phyloP scores from a whole-genome alignment of 371 early-diverging fungal species.

The Mucor plumbeus region DNA sequence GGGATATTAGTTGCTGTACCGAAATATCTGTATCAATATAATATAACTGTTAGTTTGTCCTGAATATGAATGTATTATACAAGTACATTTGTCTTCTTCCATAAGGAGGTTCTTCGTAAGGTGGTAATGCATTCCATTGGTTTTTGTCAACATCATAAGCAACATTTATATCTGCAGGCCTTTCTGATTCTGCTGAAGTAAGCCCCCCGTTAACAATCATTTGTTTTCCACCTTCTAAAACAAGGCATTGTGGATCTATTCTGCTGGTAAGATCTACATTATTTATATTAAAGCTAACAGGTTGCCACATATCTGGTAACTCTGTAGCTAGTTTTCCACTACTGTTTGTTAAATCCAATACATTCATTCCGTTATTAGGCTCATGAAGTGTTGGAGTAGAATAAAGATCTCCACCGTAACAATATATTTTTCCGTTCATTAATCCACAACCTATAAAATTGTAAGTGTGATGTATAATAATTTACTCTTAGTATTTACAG shows the following conservation, averaged over 20 bases:
- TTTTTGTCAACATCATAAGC: slow-evolving; percentile 1
- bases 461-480: neutral
- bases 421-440: slow-evolving; percentile 1
- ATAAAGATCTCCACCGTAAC: neutral
- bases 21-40: slow-evolving; percentile 1
- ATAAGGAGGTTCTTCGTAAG: slow-evolving; percentile 5
- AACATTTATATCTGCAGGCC: neutral
- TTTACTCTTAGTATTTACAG: neutral
- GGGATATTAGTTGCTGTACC: slow-evolving; percentile 4
- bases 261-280: neutral
- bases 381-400: neutral
- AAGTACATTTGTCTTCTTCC: slow-evolving; percentile 12
- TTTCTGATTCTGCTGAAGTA: too few species aligned
- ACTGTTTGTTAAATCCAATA: slow-evolving; percentile 7
- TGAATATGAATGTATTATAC: neutral
- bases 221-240: neutral
- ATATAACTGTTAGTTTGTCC: neutral
- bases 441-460: slow-evolving; percentile 5
- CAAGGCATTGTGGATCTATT: neutral
- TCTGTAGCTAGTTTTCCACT: neutral
- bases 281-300: neutral
- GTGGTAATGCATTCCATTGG: neutral
- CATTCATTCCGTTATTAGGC: neutral
- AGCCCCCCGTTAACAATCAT: neutral
- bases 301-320: neutral